A percentile compares a stretch with the other conserved stretches of the same genome.
Conservation (phyloP, 306 rosid genomes). For the Hippophae gyantsensis region DNA sequence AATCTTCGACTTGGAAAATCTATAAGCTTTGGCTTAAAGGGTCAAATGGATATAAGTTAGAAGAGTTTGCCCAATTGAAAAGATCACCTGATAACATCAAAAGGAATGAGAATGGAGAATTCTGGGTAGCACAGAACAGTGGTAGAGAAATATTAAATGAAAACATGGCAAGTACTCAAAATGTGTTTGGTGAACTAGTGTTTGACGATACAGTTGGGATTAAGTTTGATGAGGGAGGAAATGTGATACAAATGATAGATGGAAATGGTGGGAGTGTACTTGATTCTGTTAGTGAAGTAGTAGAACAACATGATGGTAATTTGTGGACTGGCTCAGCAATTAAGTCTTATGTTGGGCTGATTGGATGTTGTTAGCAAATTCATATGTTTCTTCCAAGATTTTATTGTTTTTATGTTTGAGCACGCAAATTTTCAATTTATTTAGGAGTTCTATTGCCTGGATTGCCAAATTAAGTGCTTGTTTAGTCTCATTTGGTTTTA, state of each 20-base stretch:
- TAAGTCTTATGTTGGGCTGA: conserved; percentile 27
- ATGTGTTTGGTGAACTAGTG: no score
- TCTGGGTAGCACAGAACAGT: conserved; percentile 49
- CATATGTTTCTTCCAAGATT: no score
- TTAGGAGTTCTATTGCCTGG: no score
- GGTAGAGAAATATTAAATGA: conserved; percentile 20
- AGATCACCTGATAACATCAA: conserved; percentile 53
- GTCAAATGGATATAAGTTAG: conserved; percentile 1
- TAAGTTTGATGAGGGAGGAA: conserved; percentile 36
- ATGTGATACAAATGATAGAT: conserved; percentile 26
- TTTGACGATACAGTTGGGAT: conserved; percentile 35
- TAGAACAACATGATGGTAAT: conserved; percentile 32
- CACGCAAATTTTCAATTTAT: no score
- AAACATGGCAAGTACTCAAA: not conserved
- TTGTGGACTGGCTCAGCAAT: conserved; percentile 53
- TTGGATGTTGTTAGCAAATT: no score
- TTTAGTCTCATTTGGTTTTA: no score
- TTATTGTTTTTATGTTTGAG: no score
- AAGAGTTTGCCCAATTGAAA: conserved; percentile 24
- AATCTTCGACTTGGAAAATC: conserved; percentile 17
- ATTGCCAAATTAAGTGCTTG: no score
- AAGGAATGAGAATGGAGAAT: conserved; percentile 27
- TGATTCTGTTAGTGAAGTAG: conserved; percentile 48
- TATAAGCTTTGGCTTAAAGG: conserved; percentile 30
- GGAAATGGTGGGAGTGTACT: conserved; percentile 30